Base-by-base conservation (phyloP, 768 basidiomycete genomes). In the Trametopsis cervina region DNA sequence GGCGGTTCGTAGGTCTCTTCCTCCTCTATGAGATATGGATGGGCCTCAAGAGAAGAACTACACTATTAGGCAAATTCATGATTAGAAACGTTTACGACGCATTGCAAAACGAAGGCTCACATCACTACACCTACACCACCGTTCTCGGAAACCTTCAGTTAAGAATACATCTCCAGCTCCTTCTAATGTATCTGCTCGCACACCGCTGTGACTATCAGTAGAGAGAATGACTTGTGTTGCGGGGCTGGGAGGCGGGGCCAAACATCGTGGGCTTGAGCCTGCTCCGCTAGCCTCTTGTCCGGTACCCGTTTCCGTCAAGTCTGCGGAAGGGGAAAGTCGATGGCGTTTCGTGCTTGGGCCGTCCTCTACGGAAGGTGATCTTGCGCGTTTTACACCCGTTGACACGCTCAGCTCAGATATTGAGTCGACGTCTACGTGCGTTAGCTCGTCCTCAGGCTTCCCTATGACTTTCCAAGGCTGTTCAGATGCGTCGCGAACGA, bases 1-100 rank as follows among this genome's bases (percentile, higher is more conserved):
- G 89, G 89, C 1, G 85, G 87, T 60, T 89, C 85, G 52, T 88
- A 91, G 0, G 83, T 88, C 36, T 88, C 86, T 53, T 91, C 89
- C 62, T 86, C 85, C 53, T 85, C 74, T 10, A 88, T 63, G 20
- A 91, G 68, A 63, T 74, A 89, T 22, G 77, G 70, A 56, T 76
- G 67, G 13, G 65, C 63, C 56, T 76, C 66, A 36, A 90, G 66
- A 5, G 68, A 70, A 0, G 75, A 68, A 4, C 77, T 62, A 64
- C 88, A 91, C 84, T 89, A 54, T 3, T 6, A 40, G 15, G 26
- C 25, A 39, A n/a, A n/a, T n/a, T n/a, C n/a, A n/a, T n/a, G n/a
- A 27, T 37, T 11, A 26, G 15, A 4, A 38, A 15, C n/a, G 24
- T 21, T 21, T 9, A 25, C n/a, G n/a, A 47, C 17, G 21, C 23